These are phyloP conservation scores for Euphrasia arctica DNA, from an alignment of 305 asterid species.

Conservation along the genomic window DNA sequence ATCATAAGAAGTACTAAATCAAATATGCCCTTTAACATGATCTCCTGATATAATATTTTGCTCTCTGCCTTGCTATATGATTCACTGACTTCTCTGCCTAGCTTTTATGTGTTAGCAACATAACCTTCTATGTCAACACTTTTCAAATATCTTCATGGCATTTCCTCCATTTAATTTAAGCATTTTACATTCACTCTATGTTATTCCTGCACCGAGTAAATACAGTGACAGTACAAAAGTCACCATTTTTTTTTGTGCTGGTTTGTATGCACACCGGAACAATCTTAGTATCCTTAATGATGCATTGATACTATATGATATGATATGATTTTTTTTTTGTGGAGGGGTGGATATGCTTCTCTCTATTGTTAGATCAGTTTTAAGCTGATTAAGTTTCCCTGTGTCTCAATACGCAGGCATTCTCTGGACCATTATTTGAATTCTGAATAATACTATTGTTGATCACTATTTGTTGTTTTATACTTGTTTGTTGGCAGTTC, in stretches of 20 bases:
- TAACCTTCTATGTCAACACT: neutral
- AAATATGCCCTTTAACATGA: neutral
- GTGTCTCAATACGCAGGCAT: conserved; percentile 20
- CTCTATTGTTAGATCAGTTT: neutral
- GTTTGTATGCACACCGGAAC: neutral
- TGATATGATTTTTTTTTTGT: neutral
- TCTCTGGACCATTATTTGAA: conserved; percentile 13
- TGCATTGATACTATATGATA: neutral
- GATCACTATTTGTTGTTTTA: conserved; percentile 17
- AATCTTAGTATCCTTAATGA: neutral
- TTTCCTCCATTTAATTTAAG: neutral
- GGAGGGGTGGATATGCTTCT: neutral
- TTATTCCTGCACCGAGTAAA: neutral
- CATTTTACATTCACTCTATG: neutral
- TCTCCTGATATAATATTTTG: conserved; percentile 12
- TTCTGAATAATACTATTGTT: conserved; percentile 14
- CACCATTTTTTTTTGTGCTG: neutral
- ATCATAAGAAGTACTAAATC: conserved; percentile 7
- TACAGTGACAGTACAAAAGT: neutral
- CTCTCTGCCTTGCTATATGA: neutral
- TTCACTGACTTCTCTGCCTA: neutral
- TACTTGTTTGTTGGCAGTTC: conserved; percentile 56
- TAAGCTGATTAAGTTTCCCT: neutral
- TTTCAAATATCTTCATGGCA: neutral
- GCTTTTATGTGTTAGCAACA: neutral